Base-by-base conservation (phyloP, 1,139 yeast species). In the Suhomyces terraborum region DNA sequence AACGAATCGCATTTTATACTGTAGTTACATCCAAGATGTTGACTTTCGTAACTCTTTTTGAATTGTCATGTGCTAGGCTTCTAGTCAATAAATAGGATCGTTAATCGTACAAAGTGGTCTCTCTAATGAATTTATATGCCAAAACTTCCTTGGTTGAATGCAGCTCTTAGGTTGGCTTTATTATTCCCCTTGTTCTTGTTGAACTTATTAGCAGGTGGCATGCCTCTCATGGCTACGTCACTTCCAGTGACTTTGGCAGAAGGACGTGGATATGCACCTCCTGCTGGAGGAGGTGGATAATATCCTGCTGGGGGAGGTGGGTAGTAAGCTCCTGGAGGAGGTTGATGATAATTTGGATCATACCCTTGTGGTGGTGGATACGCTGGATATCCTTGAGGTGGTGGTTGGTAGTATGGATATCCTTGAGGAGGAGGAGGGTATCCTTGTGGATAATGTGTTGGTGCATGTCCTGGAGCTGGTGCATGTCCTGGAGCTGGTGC, bases 161-260 rank as follows among this genome's bases (percentile, higher is more conserved):
- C 77, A 8, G 73, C 69, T 39, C 78, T 58, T 40, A 73, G 54
- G 33, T 63, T 59, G 2, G 73, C 77, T 45, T 69, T 69, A 45
- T 68, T 68, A 10, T 61, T 51, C 16, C 54, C 57, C 25, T 55
- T 51, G 46, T 71, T 70, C 55, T 71, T 72, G 44, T 67, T 59
- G 49, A 52, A 57, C 42, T 55, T 63, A 17, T 56, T 64, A 4
- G 65, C 71, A 7, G 57, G 44, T 8, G 77, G 78, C 57, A 70
- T 62, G 35, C 61, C 61, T 60, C 60, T 61, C 62, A 71, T 58
- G 1, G 73, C 61, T 41, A 62, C 50, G 35, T 67, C 72, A 21
- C 66, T 62, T 10, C 61, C 48, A 3, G 57, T 52, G 2, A 51
- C 59, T 36, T 56, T 55, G 3, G 45, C 41, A 8, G 43, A 36